phyloP scores from a whole-genome alignment of 2,329 filamentous ascomycete species.

The Fusarium armeniacum region DNA sequence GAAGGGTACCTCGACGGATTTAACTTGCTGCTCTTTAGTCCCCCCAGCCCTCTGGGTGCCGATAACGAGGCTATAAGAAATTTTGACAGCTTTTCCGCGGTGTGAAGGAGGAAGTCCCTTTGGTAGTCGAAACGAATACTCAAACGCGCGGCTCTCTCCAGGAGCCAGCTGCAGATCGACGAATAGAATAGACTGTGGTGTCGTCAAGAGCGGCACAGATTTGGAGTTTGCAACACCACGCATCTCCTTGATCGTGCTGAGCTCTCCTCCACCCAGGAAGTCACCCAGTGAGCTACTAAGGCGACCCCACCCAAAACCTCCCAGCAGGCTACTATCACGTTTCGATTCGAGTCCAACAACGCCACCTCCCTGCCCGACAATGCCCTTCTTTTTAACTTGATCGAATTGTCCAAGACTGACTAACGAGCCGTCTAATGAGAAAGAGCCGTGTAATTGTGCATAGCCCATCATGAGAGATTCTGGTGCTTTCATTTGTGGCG shows the following conservation, averaged over 20 bases:
- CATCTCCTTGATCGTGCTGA: constrained; percentile 97
- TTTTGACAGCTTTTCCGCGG: constrained; percentile 93
- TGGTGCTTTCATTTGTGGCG: constrained; percentile 65
- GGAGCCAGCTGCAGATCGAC: constrained; percentile 90
- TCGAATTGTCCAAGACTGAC: constrained; percentile 93
- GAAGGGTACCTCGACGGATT: constrained; percentile 93
- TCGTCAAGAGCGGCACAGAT: constrained; percentile 91
- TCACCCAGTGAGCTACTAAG: constrained; percentile 91
- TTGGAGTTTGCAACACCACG: constrained; percentile 87
- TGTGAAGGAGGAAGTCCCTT: constrained; percentile 92
- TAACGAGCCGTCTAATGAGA: constrained; percentile 90
- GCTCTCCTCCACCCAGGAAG: constrained; percentile 85
- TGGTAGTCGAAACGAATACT: constrained; percentile 88
- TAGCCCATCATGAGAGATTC: constrained; percentile 98
- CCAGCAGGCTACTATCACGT: constrained; percentile 82
- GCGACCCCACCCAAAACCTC: constrained; percentile 87
- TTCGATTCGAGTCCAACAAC: constrained; percentile 86
- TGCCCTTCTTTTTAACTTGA: constrained; percentile 93
- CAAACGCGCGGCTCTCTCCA: constrained; percentile 89
- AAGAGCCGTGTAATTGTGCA: constrained; percentile 92
- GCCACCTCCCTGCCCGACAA: constrained; percentile 87
- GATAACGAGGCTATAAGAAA: constrained; percentile 89
- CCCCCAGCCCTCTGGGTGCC: constrained; percentile 90
- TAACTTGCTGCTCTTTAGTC: constrained; percentile 83
- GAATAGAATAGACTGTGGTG: constrained; percentile 94